These are phyloP conservation scores for Lathyrus aphaca DNA, from an alignment of 306 rosid genomes.

Conservation along the genomic window DNA sequence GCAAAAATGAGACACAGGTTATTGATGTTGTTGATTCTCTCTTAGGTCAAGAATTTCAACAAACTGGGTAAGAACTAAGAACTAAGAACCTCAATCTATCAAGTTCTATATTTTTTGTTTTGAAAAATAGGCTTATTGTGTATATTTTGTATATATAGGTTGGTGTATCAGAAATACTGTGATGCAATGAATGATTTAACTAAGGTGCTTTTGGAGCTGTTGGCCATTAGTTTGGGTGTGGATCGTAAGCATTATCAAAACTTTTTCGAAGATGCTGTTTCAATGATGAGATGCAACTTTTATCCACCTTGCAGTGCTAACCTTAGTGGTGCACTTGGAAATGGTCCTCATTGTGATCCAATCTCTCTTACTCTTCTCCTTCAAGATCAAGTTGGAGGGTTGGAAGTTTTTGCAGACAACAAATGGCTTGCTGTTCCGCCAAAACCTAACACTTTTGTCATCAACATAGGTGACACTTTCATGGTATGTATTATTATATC, in stretches of 20 bases:
- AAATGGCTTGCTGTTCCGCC: constrained; percentile 64
- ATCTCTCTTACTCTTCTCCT: constrained; percentile 67
- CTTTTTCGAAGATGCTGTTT: constrained; percentile 57
- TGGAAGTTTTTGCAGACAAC: constrained; percentile 54
- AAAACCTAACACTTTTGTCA: constrained; percentile 48
- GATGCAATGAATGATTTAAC: constrained; percentile 56
- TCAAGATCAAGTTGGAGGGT: constrained; percentile 74
- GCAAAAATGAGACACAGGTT: constrained; percentile 20
- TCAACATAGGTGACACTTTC: constrained; percentile 76
- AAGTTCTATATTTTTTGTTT: background rate
- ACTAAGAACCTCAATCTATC: background rate
- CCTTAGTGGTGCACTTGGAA: constrained; percentile 51
- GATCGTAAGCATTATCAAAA: constrained; percentile 43
- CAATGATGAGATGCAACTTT: constrained; percentile 65
- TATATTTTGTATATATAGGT: background rate
- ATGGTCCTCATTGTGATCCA: constrained; percentile 79
- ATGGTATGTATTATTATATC: constrained; percentile 43
- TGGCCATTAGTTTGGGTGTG: constrained; percentile 63
- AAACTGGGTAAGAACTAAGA: constrained; percentile 48
- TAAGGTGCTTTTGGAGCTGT: constrained; percentile 53
- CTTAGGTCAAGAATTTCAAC: constrained; percentile 48
- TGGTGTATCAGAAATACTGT: constrained; percentile 61
- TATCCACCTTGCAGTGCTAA: constrained; percentile 59
- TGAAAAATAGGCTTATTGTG: background rate
- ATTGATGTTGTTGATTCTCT: constrained; percentile 49